These are phyloP conservation scores for Papilionanthe hybrid DNA, from an alignment of 116 monocot genomes.

Conservation along the genomic window DNA sequence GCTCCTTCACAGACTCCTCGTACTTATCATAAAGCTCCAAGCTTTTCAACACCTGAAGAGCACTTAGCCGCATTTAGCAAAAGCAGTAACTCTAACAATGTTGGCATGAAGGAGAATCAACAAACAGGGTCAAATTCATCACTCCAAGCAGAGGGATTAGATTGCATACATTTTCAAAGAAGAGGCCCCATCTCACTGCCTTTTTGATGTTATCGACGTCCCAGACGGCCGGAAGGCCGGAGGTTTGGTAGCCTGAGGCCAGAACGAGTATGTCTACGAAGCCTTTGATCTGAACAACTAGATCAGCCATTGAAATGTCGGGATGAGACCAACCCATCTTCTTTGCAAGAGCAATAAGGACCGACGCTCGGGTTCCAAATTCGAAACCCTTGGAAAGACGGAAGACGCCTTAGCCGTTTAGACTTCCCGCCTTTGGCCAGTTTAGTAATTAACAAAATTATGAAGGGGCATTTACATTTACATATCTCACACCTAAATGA, in stretches of 20 bases:
- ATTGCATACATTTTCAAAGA: slow-evolving; percentile 57
- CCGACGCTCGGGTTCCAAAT: background rate
- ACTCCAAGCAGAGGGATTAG: background rate
- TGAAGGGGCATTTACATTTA: too few relatives aligned
- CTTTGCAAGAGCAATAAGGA: background rate
- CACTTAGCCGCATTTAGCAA: background rate
- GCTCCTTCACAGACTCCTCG: slow-evolving; percentile 39
- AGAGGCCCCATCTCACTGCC: slow-evolving; percentile 62
- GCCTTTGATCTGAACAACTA: slow-evolving; percentile 45
- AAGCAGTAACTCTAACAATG: background rate
- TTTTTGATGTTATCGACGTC: slow-evolving; percentile 49
- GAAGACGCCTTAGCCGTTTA: background rate
- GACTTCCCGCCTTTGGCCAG: background rate
- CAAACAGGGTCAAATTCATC: background rate
- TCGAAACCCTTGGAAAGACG: background rate
- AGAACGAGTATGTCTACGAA: slow-evolving; percentile 79
- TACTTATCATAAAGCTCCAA: slow-evolving; percentile 27
- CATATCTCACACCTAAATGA: too few relatives aligned
- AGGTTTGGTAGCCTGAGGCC: slow-evolving; percentile 62
- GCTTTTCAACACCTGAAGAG: slow-evolving; percentile 39
- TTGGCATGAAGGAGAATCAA: background rate
- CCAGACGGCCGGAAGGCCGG: slow-evolving; percentile 60
- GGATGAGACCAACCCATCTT: slow-evolving; percentile 61
- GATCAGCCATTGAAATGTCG: slow-evolving; percentile 54
- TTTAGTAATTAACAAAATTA: too few relatives aligned